These are phyloP conservation scores for Huntiella savannae DNA, from an alignment of 2,329 filamentous ascomycete genomes.

Conservation along the genomic window DNA sequence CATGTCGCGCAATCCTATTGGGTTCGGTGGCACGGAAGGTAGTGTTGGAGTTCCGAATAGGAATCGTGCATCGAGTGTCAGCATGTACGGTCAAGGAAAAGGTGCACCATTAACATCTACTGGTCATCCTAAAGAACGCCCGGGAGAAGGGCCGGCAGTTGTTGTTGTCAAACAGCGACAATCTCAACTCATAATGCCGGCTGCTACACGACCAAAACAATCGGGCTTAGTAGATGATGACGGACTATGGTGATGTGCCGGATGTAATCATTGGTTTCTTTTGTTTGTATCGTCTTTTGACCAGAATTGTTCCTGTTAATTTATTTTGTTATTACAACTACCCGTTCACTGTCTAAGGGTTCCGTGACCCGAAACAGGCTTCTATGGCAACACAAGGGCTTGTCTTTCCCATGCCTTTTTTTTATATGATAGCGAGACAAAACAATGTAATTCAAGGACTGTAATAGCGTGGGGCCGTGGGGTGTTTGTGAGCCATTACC, in stretches of 20 bases:
- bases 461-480: no score
- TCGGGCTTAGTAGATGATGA: constrained; percentile 9
- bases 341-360: no score
- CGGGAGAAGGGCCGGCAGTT: constrained; percentile 5
- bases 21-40: neutral
- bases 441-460: no score
- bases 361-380: no score
- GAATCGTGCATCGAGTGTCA: no score
- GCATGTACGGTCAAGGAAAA: neutral
- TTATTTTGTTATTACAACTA: no score
- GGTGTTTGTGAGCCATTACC: no score
- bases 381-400: no score
- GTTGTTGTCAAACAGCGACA: constrained; percentile 2
- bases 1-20: neutral
- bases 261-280: neutral
- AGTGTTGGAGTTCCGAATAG: no score
- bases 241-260: constrained; percentile 8
- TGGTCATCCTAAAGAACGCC: constrained; percentile 7
- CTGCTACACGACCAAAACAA: neutral
- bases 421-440: no score
- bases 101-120: constrained; percentile 3
- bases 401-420: no score
- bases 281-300: neutral
- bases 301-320: neutral
- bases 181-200: constrained; percentile 1